These are phyloP conservation scores for Primulina eburnea DNA, from an alignment of 257 asterid genomes.

Conservation along the genomic window DNA sequence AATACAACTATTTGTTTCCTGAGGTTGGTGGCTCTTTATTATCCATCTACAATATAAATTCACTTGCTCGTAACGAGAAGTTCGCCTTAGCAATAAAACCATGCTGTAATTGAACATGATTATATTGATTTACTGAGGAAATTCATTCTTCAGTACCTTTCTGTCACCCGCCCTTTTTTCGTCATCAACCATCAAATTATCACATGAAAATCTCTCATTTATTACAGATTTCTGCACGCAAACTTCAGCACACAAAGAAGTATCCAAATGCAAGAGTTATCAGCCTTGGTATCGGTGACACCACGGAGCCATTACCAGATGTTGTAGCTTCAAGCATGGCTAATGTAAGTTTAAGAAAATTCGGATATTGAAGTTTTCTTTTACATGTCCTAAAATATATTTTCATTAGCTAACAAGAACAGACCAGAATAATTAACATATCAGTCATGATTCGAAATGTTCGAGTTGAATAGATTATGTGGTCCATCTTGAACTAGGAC, in stretches of 20 bases:
- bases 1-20: constrained; percentile 74
- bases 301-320: constrained; percentile 77
- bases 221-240: constrained; percentile 54
- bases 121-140: too few species aligned
- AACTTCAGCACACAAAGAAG: constrained; percentile 50
- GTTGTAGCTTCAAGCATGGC: constrained; percentile 72
- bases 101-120: too few species aligned
- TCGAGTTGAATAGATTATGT: not conserved
- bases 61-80: not conserved
- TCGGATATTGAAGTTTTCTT: not conserved
- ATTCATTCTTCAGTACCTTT: too few species aligned
- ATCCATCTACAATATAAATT: not conserved
- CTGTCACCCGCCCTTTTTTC: too few species aligned
- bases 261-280: constrained; percentile 73
- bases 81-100: too few species aligned
- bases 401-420: not conserved
- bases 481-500: not conserved
- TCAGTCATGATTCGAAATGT: too few species aligned
- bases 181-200: too few species aligned
- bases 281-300: constrained; percentile 90
- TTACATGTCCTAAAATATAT: not conserved
- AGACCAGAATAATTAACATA: too few species aligned
- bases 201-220: too few species aligned
- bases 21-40: constrained; percentile 46
- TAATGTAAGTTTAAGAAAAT: constrained; percentile 43